These are phyloP conservation scores for Bryopsis sp. DNA, from an alignment of 139 green algal species.

Conservation along the genomic window DNA sequence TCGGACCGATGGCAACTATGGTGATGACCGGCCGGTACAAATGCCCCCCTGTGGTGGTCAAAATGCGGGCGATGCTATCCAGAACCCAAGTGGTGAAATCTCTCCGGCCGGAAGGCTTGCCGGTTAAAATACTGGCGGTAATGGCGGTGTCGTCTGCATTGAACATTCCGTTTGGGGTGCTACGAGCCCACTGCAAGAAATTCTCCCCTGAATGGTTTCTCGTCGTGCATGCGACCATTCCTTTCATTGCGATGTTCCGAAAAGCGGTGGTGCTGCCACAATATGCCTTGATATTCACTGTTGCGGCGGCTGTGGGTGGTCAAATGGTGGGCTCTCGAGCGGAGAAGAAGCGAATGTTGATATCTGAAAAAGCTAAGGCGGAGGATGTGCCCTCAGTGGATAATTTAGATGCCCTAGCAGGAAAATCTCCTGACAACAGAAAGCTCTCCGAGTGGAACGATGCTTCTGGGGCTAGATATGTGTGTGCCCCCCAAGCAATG, in stretches of 20 bases:
- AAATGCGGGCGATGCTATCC: slow-evolving; percentile 56
- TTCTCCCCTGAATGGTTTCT: slow-evolving; percentile 79
- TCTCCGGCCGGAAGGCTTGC: slow-evolving; percentile 58
- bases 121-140: slow-evolving; percentile 44
- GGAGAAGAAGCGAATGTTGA: no score
- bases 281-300: slow-evolving; percentile 65
- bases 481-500: no score
- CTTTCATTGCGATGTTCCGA: slow-evolving; percentile 76
- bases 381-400: no score
- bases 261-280: slow-evolving; percentile 81
- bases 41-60: slow-evolving; percentile 66
- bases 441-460: no score
- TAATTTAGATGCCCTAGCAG: no score
- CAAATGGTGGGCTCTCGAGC: slow-evolving; percentile 47
- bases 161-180: slow-evolving; percentile 74
- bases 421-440: no score
- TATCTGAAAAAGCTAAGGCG: no score
- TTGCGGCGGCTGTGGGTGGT: slow-evolving; percentile 52
- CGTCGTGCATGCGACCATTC: slow-evolving; percentile 77
- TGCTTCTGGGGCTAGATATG: no score
- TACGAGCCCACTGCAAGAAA: slow-evolving; percentile 73
- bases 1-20: slow-evolving; percentile 40
- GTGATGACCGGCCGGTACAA: slow-evolving; percentile 38
- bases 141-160: slow-evolving; percentile 33
- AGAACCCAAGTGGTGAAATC: slow-evolving; percentile 43